These are phyloP conservation scores for Coccomyxa sp. DNA, from an alignment of 139 green algal species.

Conservation along the genomic window DNA sequence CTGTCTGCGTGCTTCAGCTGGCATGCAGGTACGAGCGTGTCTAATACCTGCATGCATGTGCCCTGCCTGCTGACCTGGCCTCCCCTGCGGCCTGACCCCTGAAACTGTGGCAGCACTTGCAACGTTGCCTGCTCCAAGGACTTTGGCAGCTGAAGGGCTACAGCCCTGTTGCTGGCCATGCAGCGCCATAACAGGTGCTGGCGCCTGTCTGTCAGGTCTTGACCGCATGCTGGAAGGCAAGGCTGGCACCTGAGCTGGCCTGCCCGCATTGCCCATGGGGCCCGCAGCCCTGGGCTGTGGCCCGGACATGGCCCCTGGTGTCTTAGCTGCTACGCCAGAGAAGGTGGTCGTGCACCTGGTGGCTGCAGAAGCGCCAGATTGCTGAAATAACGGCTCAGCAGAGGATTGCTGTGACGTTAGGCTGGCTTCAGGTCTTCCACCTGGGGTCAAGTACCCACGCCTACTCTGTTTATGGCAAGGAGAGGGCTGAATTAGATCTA, in stretches of 20 bases:
- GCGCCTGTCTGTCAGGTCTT: background rate
- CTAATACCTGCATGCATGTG: too few relatives aligned
- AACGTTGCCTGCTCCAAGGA: background rate
- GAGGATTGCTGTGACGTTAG: background rate
- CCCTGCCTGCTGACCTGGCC: too few relatives aligned
- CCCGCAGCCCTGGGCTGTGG: background rate
- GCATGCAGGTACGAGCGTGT: too few relatives aligned
- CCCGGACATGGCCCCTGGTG: background rate
- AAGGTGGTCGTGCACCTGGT: too few relatives aligned
- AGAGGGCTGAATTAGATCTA: too few relatives aligned
- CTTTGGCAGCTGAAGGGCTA: background rate
- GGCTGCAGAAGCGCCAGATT: background rate
- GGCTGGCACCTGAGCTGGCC: background rate
- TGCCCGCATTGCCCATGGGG: background rate
- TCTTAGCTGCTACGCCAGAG: background rate
- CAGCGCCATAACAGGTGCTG: too few relatives aligned
- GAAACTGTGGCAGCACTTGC: background rate
- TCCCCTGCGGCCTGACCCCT: background rate
- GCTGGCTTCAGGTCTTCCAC: background rate
- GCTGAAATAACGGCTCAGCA: background rate
- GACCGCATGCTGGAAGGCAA: background rate
- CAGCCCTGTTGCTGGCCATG: background rate
- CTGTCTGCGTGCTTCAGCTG: too few relatives aligned
- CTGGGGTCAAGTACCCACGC: too few relatives aligned
- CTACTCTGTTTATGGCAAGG: too few relatives aligned